phyloP scores from a whole-genome alignment of 1,284 basidiomycete species.

The Ganoderma meredithae region DNA sequence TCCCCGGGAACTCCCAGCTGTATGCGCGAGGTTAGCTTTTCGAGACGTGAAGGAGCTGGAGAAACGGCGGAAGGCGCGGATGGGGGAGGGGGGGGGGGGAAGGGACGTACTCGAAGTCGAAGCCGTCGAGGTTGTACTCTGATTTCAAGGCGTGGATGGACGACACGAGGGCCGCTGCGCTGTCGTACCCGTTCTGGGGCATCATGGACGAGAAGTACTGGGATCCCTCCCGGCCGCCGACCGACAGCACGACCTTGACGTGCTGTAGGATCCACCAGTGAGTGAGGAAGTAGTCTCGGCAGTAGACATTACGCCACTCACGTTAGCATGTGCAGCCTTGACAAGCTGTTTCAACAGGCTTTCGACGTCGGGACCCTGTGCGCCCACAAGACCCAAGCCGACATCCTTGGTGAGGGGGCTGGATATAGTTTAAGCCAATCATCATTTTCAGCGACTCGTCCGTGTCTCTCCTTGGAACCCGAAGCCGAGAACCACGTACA shows the following conservation, averaged over 20 bases:
- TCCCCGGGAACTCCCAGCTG: slow-evolving; percentile 7
- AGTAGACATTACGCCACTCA: neutral
- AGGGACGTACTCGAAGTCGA: slow-evolving; percentile 27
- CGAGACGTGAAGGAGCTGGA: too few species aligned
- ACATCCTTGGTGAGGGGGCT: neutral
- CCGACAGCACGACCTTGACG: neutral
- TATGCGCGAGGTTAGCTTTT: neutral
- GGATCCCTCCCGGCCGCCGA: neutral
- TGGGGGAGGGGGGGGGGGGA: too few species aligned
- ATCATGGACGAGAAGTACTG: slow-evolving; percentile 5
- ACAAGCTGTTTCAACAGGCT: slow-evolving; percentile 3
- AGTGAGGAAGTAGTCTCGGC: neutral
- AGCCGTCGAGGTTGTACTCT: neutral
- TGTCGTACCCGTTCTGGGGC: slow-evolving; percentile 1
- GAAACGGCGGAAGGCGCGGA: too few species aligned
- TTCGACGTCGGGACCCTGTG: neutral
- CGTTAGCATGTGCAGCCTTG: neutral
- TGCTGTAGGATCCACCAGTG: neutral
- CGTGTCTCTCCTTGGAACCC: neutral
- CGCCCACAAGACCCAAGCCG: neutral
- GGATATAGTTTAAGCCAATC: neutral
- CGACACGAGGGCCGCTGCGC: neutral
- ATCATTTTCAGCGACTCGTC: neutral
- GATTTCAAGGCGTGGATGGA: slow-evolving; percentile 2
- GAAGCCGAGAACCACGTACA: neutral